phyloP scores from a whole-genome alignment of 1,284 basidiomycete species.

The Cryptococcus hybrid region DNA sequence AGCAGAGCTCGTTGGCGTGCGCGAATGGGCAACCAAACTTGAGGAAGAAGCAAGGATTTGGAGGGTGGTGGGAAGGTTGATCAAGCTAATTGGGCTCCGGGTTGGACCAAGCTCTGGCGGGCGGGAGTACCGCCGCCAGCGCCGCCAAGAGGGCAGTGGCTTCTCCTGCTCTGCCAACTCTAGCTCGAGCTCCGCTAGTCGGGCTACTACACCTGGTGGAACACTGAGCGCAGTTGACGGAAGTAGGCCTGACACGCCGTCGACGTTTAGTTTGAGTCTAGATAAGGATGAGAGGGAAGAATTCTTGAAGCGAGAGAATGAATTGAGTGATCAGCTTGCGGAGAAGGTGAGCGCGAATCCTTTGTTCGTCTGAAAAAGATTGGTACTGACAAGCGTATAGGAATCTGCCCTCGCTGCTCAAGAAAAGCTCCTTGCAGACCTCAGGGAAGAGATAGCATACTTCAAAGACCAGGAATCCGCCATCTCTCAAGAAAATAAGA shows the following conservation, averaged over 20 bases:
- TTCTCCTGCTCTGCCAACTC: slow-evolving; percentile 60
- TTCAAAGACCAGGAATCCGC: slow-evolving; percentile 86
- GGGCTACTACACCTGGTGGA: slow-evolving; percentile 72
- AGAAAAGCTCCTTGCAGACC: slow-evolving; percentile 65
- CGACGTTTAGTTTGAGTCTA: slow-evolving; percentile 61
- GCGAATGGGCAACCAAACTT: slow-evolving; percentile 83
- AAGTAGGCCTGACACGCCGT: slow-evolving; percentile 43
- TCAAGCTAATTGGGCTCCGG: slow-evolving; percentile 74
- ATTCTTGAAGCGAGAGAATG: slow-evolving; percentile 94
- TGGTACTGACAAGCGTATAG: slow-evolving; percentile 28
- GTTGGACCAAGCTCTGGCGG: slow-evolving; percentile 7
- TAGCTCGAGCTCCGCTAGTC: slow-evolving; percentile 51
- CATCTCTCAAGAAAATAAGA: slow-evolving; percentile 84
- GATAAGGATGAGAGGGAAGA: slow-evolving; percentile 98
- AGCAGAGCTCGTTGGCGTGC: slow-evolving; percentile 76
- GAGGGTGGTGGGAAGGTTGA: slow-evolving; percentile 88
- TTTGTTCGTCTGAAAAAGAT: too few relatives aligned
- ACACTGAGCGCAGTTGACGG: slow-evolving; percentile 22
- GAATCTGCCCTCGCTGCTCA: slow-evolving; percentile 72
- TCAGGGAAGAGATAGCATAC: slow-evolving; percentile 79
- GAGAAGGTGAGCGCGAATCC: slow-evolving; percentile 59
- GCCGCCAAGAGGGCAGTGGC: slow-evolving; percentile 52
- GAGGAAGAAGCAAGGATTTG: slow-evolving; percentile 91
- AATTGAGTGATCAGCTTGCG: slow-evolving; percentile 87
- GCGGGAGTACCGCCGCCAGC: slow-evolving; percentile 13